A percentile compares a stretch with the other conserved stretches of the same genome.
These are phyloP conservation scores for Epichloe gansuensis DNA, from an alignment of 2,329 filamentous ascomycete species.

Conservation along the genomic window DNA sequence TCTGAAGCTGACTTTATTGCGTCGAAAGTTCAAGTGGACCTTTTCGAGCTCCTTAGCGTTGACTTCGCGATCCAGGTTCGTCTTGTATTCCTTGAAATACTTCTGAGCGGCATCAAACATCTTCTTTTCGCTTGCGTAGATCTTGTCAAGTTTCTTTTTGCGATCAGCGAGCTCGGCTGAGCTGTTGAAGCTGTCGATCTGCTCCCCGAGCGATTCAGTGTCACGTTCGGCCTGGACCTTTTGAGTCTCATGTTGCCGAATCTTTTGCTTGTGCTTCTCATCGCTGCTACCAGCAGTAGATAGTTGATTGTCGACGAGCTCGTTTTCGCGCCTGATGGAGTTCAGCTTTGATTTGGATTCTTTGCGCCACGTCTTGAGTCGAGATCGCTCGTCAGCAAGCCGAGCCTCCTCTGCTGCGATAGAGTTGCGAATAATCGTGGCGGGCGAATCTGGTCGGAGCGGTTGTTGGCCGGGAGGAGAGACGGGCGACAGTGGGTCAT, in stretches of 20 bases:
- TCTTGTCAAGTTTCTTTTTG: conserved; percentile 41
- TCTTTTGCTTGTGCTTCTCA: conserved; percentile 63
- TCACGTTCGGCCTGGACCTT: conserved; percentile 53
- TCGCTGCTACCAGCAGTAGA: conserved; percentile 60
- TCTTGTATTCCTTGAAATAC: conserved; percentile 45
- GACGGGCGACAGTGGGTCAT: conserved; percentile 17
- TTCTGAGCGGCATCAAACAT: conserved; percentile 47
- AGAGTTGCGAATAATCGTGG: conserved; percentile 64
- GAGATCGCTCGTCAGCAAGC: conserved; percentile 55
- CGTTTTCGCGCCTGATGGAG: conserved; percentile 59
- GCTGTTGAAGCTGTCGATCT: conserved; percentile 50
- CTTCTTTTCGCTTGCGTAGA: conserved; percentile 42
- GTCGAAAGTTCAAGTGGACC: conserved; percentile 50
- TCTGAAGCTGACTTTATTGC: conserved; percentile 59
- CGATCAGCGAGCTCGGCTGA: conserved; percentile 50
- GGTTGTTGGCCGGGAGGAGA: conserved; percentile 41
- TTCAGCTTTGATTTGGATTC: conserved; percentile 62
- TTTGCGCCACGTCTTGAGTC: conserved; percentile 58
- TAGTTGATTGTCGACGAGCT: conserved; percentile 53
- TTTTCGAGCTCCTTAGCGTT: conserved; percentile 53
- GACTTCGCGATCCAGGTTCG: conserved; percentile 49
- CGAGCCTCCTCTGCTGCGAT: conserved; percentile 61
- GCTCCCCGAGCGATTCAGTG: conserved; percentile 39
- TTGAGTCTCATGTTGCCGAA: conserved; percentile 62
- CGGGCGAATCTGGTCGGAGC: conserved; percentile 62